Conservation (phyloP, 2,329 filamentous ascomycete genomes). For the Xylaria arbuscula region DNA sequence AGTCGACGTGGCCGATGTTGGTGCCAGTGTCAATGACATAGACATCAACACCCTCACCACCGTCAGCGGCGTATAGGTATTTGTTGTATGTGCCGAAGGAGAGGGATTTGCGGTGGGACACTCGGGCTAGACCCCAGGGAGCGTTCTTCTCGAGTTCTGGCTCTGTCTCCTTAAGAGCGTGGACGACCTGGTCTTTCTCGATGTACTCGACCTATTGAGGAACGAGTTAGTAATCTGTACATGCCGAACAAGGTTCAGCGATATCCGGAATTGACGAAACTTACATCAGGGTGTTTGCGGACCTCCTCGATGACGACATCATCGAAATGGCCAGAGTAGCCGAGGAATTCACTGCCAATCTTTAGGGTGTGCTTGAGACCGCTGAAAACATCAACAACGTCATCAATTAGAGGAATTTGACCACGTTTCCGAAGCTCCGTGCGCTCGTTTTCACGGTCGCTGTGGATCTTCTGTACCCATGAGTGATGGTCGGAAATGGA, state of each 20-base stretch:
- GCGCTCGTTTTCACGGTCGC: slow-evolving; percentile 73
- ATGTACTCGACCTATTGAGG: slow-evolving; percentile 86
- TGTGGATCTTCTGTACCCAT: slow-evolving; percentile 92
- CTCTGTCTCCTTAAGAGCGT: slow-evolving; percentile 72
- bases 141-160: slow-evolving; percentile 82
- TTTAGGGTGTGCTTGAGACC: slow-evolving; percentile 98
- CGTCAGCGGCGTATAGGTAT: slow-evolving; percentile 90
- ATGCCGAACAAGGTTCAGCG: neutral
- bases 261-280: slow-evolving; percentile 54
- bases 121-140: slow-evolving; percentile 98
- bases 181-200: slow-evolving; percentile 93
- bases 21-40: slow-evolving; percentile 99
- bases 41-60: slow-evolving; percentile 96
- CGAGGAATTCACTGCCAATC: slow-evolving; percentile 83
- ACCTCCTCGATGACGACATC: slow-evolving; percentile 93
- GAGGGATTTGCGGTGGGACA: slow-evolving; percentile 90
- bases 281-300: slow-evolving; percentile 95
- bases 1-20: slow-evolving; percentile 94
- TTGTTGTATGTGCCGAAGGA: slow-evolving; percentile 97
- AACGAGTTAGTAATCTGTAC: slow-evolving; percentile 28
- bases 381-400: slow-evolving; percentile 73
- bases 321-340: slow-evolving; percentile 97
- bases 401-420: slow-evolving; percentile 68
- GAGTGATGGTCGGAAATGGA: slow-evolving; percentile 81
- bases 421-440: slow-evolving; percentile 93